Percentiles rank a stretch among this genome's conserved stretches.
phyloP scores from a whole-genome alignment of 1,139 yeast species.

The Zygosaccharomyces sapae region DNA sequence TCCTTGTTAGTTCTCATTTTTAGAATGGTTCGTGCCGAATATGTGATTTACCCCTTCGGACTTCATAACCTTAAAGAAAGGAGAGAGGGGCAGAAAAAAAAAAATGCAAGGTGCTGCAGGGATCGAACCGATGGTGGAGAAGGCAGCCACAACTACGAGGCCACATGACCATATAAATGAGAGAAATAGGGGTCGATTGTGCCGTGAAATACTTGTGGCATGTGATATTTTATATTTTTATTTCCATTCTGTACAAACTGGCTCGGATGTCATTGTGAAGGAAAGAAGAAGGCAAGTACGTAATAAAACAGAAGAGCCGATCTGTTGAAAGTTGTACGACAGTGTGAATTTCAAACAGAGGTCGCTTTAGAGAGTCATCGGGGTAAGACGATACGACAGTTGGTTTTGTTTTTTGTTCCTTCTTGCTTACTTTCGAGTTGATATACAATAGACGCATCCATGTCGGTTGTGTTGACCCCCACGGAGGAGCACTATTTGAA shows the following conservation, averaged over 20 bases:
- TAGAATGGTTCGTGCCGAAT: not conserved
- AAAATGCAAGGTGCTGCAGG: not conserved
- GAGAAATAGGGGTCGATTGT: not conserved
- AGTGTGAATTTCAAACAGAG: too few relatives aligned
- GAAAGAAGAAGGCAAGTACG: too few relatives aligned
- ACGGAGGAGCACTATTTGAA: conserved; percentile 81
- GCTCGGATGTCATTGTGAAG: too few relatives aligned
- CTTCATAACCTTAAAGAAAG: not conserved
- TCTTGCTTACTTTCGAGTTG: too few relatives aligned
- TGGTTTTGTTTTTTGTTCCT: too few relatives aligned
- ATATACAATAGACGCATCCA: not conserved
- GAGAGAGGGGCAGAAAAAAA: not conserved
- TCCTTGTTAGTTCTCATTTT: not conserved
- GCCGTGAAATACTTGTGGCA: not conserved
- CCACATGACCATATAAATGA: not conserved
- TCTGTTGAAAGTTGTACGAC: too few relatives aligned
- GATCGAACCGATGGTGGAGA: not conserved
- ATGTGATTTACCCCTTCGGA: not conserved
- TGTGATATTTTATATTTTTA: too few relatives aligned
- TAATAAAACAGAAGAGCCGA: too few relatives aligned
- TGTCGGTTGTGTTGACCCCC: conserved; percentile 39
- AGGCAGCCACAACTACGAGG: not conserved
- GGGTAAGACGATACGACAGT: too few relatives aligned
- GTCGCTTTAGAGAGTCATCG: too few relatives aligned
- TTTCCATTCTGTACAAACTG: too few relatives aligned